Evolutionary conservation across 176 grass and related monocot species (phyloP), one percentile per base, ranked within the genome.

Genomic region (Raddia guianensis): DNA sequence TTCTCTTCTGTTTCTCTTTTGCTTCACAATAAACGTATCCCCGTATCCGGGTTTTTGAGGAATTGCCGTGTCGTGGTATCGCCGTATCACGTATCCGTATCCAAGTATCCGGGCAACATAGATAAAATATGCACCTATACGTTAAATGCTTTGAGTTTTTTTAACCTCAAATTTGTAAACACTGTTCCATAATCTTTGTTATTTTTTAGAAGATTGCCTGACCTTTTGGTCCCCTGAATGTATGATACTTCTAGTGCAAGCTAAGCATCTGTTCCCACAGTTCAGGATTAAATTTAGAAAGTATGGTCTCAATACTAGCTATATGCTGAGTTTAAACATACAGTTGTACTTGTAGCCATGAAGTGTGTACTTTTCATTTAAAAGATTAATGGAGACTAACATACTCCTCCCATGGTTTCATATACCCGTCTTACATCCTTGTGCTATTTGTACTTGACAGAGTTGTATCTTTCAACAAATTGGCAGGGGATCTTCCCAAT

Each of bases 401-500:
- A 42, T 46, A 65, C 73, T 82, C 43, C 66, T 33, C 5, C 57
- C 45, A 60, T 87, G 62, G 69, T 84, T 84, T 79, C 34, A 62
- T 73, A 63, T 78, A 68, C n/a, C n/a, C n/a, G 78, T 86, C 72
- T 94, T 77, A 40, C 4, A 40, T 40, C 37, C 37, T 40, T 40
- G 91, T 88, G 69, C 49, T 73, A 82, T 67, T 75, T 76, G 37
- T 27, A 78, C 46, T 74, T 95, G 75, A 55, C 91, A 99, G 97
- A 82, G 97, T 96, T 57, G 59, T 99, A 20, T 99, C 97, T 67
- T 99, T 96, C 89, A 99, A 99, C 86, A 74, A 90, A 73, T 90
- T 99, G 80, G 78, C 86, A 20, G 97, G 97, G 82, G 82, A 86
- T 82, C 87, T 99, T 85, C 97, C 97, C 77, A 90, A 74, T 70